A percentile compares a stretch with the other conserved stretches of the same genome.
Evolutionary conservation across 768 basidiomycete genomes (phyloP).

Genomic region (Suillus paluster): DNA sequence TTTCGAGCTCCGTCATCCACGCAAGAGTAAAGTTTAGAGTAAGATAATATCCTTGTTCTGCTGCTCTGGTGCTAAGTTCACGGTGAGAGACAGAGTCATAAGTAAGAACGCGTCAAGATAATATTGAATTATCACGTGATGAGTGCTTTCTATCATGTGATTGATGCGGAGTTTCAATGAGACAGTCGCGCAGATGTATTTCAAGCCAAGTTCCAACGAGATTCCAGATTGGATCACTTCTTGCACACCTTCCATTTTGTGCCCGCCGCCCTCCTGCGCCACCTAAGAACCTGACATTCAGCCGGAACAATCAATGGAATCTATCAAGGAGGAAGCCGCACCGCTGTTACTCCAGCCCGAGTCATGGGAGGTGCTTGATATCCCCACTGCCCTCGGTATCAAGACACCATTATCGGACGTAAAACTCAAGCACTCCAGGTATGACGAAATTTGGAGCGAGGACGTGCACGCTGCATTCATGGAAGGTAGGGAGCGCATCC

Average conservation of each 20-base stretch:
- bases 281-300: conserved; percentile 13
- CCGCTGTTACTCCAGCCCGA: conserved; percentile 13
- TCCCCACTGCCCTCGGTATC: neutral
- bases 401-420: neutral
- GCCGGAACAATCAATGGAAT: conserved; percentile 22
- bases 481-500: conserved; percentile 32
- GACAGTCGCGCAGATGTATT: conserved; percentile 19
- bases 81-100: neutral
- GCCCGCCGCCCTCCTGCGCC: conserved; percentile 7
- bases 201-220: conserved; percentile 7
- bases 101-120: neutral
- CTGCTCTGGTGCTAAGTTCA: neutral
- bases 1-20: conserved; percentile 25
- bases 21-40: neutral
- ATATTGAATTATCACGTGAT: conserved; percentile 27
- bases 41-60: neutral
- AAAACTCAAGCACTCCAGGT: conserved; percentile 35
- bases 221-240: conserved; percentile 11
- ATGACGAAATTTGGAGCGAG: conserved; percentile 39
- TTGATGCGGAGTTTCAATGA: conserved; percentile 27
- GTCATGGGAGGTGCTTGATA: conserved; percentile 3
- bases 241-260: neutral
- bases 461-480: conserved; percentile 41
- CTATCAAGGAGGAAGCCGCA: conserved; percentile 19
- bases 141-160: conserved; percentile 35